Base-by-base conservation (phyloP, 805 yeast species). In the Ogataea methanolica region DNA sequence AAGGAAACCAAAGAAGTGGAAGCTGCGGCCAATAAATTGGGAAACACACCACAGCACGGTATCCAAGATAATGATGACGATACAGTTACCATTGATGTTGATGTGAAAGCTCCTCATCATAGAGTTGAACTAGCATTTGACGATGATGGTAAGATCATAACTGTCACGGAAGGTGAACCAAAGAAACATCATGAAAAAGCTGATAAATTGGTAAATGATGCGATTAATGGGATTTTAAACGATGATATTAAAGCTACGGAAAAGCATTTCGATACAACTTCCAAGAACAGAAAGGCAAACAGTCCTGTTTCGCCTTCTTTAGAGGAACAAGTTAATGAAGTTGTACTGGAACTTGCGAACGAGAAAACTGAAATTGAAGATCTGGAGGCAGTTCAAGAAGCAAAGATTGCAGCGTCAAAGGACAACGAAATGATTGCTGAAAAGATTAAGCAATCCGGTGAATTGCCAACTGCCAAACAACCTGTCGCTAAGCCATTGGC, bases 401-500 rank as follows among this genome's bases (percentile, higher is more conserved):
- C 50, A 34, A 49, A 50, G 36, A 34, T 47, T 15, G 46, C 41
- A 36, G 57, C 57, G 12, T 42, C 56, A 4, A 48, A 47, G 26
- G 60, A 54, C 23, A 57, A 51, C 33, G 54, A 53, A 37, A 45
- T 39, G 9, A 57, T 61, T 44, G 66, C 65, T 7, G 61, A 57
- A 3, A 54, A 49, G 5, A 37, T 56, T 42, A 60, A 56, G 22
- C 52, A 50, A 22, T 46, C 53, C 11, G 61, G 61, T 21, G 53
- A 54, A 46, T 44, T 58, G 6, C 65, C 64, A 8, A 43, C 41
- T 4, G 54, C 65, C 7, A 59, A 59, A 31, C 55, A 54, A 35
- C 61, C 60, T 8, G 54, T 57, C 33, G 58, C 64, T 11, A 59
- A 63, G 38, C 58, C 66, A 4, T 45, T 61, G 33, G 52, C 58